phyloP scores from a whole-genome alignment of 2,329 filamentous ascomycete genomes.

The Monilinia vaccinii-corymbosi region DNA sequence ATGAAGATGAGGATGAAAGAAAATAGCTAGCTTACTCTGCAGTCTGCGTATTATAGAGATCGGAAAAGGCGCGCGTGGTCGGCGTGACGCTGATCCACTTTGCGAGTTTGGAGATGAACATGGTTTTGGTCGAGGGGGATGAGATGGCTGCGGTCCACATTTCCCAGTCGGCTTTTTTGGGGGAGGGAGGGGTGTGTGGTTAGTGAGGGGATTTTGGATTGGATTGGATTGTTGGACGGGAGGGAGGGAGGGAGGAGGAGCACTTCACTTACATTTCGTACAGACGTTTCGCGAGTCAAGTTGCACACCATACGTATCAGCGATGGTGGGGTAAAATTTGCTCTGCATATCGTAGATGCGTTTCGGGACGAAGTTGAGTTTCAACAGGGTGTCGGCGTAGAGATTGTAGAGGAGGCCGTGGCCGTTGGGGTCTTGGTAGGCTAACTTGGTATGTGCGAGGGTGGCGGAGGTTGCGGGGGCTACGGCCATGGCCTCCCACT shows the following conservation, averaged over 20 bases:
- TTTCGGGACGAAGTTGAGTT: conserved; percentile 67
- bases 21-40: conserved; percentile 53
- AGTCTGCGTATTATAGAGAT: conserved; percentile 65
- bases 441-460: conserved; percentile 62
- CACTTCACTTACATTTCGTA: conserved; percentile 60
- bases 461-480: conserved; percentile 45
- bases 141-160: conserved; percentile 75
- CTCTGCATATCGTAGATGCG: conserved; percentile 71
- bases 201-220: no score
- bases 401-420: conserved; percentile 62
- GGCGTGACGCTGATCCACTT: conserved; percentile 66
- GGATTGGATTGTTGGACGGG: neutral
- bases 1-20: neutral
- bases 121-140: conserved; percentile 46
- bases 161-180: conserved; percentile 57
- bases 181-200: no score
- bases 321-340: conserved; percentile 63
- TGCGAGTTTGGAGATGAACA: conserved; percentile 62
- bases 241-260: no score
- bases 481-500: conserved; percentile 65
- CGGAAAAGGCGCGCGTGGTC: conserved; percentile 64
- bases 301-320: conserved; percentile 68
- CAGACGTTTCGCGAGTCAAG: conserved; percentile 75
- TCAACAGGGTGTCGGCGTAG: conserved; percentile 70
- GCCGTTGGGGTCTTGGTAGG: conserved; percentile 56